These are phyloP conservation scores for Antitrichia curtipendula DNA, from an alignment of 225 moss, liverwort and hornwort species.

Conservation along the genomic window DNA sequence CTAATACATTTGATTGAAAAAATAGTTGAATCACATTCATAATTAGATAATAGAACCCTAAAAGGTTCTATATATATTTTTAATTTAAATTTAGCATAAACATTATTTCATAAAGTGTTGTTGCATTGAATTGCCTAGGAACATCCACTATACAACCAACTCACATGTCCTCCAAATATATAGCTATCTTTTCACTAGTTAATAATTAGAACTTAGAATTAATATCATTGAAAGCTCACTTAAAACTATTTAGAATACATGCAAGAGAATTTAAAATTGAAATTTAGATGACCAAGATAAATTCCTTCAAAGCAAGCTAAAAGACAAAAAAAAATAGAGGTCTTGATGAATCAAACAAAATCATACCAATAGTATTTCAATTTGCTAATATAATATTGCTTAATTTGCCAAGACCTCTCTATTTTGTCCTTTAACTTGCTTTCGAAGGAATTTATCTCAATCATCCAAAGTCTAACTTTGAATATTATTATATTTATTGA, in stretches of 20 bases:
- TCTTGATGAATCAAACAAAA: background rate
- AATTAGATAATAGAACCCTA: background rate
- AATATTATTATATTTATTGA: background rate
- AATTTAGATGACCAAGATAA: background rate
- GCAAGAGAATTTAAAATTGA: background rate
- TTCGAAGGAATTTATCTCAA: background rate
- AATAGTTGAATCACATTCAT: background rate
- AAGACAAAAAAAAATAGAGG: no score
- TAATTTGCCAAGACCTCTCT: background rate
- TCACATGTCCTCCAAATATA: background rate
- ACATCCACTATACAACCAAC: accelerated
- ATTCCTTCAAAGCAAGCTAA: background rate
- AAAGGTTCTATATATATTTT: background rate
- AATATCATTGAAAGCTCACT: background rate
- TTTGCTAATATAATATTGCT: background rate
- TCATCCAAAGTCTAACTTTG: background rate
- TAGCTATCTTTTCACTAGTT: background rate
- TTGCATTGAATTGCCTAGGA: background rate
- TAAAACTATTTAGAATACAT: background rate
- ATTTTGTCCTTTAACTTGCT: no score
- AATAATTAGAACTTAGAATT: background rate
- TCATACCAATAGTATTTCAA: background rate
- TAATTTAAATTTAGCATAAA: background rate
- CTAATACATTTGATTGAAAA: background rate
- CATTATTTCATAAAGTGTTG: background rate